These are phyloP conservation scores for Hortiboletus campestris DNA, from an alignment of 768 basidiomycete species.

Conservation along the genomic window DNA sequence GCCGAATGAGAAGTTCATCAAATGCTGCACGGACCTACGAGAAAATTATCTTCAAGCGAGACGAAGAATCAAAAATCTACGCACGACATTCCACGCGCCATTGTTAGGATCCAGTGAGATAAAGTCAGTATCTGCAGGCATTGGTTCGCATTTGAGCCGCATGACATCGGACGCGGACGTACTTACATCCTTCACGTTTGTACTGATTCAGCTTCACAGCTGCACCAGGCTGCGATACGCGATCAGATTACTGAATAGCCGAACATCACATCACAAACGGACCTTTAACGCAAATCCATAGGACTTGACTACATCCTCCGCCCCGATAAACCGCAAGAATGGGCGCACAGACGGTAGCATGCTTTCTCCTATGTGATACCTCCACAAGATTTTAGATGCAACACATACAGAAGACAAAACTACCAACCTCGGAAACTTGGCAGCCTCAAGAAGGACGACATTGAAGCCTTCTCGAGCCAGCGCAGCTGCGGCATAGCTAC, in stretches of 20 bases:
- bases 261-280: neutral
- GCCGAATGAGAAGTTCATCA: neutral
- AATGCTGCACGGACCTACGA: slow-evolving; percentile 6
- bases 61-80: neutral
- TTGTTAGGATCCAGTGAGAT: neutral
- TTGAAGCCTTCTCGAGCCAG: slow-evolving; percentile 14
- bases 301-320: slow-evolving; percentile 5
- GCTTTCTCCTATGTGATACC: slow-evolving; percentile 19
- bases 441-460: slow-evolving; percentile 8
- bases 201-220: slow-evolving; percentile 11
- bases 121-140: slow-evolving; percentile 7
- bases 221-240: slow-evolving; percentile 1
- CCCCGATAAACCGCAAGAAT: slow-evolving; percentile 9
- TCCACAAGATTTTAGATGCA: neutral
- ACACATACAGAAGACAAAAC: too few species aligned
- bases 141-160: too few species aligned
- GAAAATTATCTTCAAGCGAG: too few species aligned
- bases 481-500: slow-evolving; percentile 8
- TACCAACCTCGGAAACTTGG: slow-evolving; percentile 11
- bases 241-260: too few species aligned
- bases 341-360: slow-evolving; percentile 4
- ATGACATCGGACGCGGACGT: too few species aligned
- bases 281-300: slow-evolving; percentile 13
- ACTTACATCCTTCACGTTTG: slow-evolving; percentile 14
- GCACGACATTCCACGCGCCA: slow-evolving; percentile 6